Evolutionary conservation across 2,329 filamentous ascomycete species (phyloP), one percentile per base, ranked within the genome.

Genomic region (Calonectria pauciramosa): DNA sequence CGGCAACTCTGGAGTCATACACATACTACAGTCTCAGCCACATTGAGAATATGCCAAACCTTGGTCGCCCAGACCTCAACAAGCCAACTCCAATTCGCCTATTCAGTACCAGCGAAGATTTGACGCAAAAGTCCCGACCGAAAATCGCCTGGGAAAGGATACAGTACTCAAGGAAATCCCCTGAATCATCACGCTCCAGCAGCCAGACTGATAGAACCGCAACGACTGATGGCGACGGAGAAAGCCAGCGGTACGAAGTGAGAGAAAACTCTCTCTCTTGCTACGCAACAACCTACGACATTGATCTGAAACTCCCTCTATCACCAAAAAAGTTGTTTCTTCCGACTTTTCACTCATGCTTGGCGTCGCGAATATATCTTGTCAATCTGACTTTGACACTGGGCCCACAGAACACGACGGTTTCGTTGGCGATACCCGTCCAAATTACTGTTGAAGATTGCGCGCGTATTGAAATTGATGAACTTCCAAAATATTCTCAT

Each of bases 261-360:
- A 51, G 11, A 13, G 65, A 54, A 28, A n/a, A 54, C 13, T 47
- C 28, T 26, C 26, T n/a, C 6, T n/a, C 49, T 1, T 41, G 34
- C 16, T 44, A 63, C 16, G 20, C 44, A 20, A 23, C 68, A 16
- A 63, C 18, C 14, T 41, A 41, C 28, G 32, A 32, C 16, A 10
- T 80, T 0, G 70, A 70, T 0, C 70, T 80, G 16, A 69, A 41
- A 18, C 69, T 80, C 4, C 75, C 79, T 13, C 66, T 60, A 3
- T 70, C 73, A 0, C 56, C 72, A 7, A 77, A 69, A 6, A 75
- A 70, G 51, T 32, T 79, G 0, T 26, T 80, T 10, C 69, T 80
- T 6, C 79, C 77, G 0, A 77, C 68, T 0, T 80, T 80, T 11
- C 70, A 76, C 26, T 77, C 77, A 2, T 80, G 79, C 9, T 51